Percentiles rank a stretch among this genome's conserved stretches.
phyloP scores from a whole-genome alignment of 2,329 filamentous ascomycete genomes.

The Neonectria sp. region DNA sequence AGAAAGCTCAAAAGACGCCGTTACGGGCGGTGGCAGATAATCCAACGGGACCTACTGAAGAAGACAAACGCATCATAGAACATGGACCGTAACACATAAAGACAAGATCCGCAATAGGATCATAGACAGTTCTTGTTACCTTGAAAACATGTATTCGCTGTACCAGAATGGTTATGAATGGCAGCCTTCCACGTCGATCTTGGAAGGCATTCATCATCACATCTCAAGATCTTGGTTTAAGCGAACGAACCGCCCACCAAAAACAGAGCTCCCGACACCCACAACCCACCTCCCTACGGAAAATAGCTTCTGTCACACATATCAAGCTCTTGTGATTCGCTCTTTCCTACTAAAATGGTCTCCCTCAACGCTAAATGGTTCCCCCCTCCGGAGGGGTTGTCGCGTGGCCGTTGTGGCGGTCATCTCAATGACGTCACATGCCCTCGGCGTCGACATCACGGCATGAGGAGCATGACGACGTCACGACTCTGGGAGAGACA shows the following conservation, averaged over 20 bases:
- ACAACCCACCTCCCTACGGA: not conserved
- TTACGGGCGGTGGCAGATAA: not conserved
- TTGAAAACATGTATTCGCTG: not conserved
- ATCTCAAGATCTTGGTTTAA: not conserved
- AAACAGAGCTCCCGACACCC: not conserved
- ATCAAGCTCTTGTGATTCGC: constrained; percentile 2
- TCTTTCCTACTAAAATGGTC: not conserved
- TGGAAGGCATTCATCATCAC: not conserved
- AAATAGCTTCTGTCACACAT: not conserved
- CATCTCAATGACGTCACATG: constrained; percentile 46
- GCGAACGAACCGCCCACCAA: not conserved
- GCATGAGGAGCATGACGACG: constrained; percentile 47
- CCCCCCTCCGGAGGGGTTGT: constrained; percentile 16
- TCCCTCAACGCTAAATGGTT: constrained; percentile 2
- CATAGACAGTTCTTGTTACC: not conserved
- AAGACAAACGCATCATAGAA: not conserved
- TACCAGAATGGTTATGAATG: not conserved
- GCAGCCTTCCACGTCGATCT: not conserved
- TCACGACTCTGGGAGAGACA: constrained; percentile 39
- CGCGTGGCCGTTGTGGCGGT: constrained; percentile 36
- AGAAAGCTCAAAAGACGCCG: not conserved
- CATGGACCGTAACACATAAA: not conserved
- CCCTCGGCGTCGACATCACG: constrained; percentile 28
- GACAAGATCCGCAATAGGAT: not conserved
- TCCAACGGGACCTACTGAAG: not conserved